Conservation (phyloP, 257 asterid species). For the Nicotiana obtusifolia region DNA sequence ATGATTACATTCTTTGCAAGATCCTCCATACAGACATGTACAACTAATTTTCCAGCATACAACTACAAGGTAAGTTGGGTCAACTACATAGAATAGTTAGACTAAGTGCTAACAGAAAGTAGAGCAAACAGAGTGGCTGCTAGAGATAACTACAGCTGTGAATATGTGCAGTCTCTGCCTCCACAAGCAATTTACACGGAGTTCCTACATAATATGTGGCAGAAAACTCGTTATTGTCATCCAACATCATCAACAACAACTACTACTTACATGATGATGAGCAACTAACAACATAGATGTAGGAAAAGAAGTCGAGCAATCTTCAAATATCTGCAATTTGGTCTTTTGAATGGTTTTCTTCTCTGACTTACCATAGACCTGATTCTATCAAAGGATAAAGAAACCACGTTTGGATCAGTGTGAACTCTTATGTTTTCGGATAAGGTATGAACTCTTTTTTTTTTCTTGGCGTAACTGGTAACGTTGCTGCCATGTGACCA, state of each 20-base stretch:
- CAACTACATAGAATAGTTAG: neutral
- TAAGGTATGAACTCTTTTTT: no score
- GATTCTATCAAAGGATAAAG: neutral
- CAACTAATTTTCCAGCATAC: slow-evolving; percentile 1
- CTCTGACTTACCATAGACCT: neutral
- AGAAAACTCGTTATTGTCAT: neutral
- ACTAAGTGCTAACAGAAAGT: neutral
- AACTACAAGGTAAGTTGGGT: neutral
- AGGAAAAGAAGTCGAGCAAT: neutral
- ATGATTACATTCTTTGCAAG: neutral
- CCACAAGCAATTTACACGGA: neutral
- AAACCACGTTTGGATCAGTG: neutral
- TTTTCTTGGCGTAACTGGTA: no score
- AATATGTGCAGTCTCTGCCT: neutral
- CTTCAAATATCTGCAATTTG: slow-evolving; percentile 2
- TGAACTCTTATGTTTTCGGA: neutral
- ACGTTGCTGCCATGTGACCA: no score
- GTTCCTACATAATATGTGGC: slow-evolving; percentile 1
- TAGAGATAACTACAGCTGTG: slow-evolving; percentile 1
- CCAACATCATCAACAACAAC: neutral
- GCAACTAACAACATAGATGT: neutral
- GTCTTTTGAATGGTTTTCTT: neutral
- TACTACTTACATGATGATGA: neutral
- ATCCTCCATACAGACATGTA: neutral
- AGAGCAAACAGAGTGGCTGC: neutral